Percentiles rank a stretch among this genome's conserved stretches.
Evolutionary conservation across 306 rosid genomes (phyloP).

Genomic region (Phaseolus lunatus): DNA sequence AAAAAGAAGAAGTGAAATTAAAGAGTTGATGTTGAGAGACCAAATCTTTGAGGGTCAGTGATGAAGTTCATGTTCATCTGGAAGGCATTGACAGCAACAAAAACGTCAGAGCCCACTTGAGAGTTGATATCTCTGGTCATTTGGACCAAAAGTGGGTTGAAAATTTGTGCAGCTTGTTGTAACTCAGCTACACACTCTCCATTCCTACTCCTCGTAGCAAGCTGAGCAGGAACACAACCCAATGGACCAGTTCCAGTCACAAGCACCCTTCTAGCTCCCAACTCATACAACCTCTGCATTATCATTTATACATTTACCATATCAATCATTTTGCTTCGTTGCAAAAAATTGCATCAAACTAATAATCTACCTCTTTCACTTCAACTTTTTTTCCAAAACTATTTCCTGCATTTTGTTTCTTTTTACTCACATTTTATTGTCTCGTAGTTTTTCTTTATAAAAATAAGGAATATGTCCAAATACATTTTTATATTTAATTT

Average conservation of each 20-base stretch:
- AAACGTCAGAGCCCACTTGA: constrained; percentile 49
- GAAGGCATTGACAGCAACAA: constrained; percentile 55
- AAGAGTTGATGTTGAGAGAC: constrained; percentile 36
- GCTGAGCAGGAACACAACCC: constrained; percentile 58
- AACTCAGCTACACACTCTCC: constrained; percentile 58
- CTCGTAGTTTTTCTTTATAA: too few relatives aligned
- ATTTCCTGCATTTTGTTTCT: too few relatives aligned
- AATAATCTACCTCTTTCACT: too few relatives aligned
- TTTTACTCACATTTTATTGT: too few relatives aligned
- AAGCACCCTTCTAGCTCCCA: constrained; percentile 65
- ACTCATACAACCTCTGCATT: constrained; percentile 49
- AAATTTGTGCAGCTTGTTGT: constrained; percentile 53
- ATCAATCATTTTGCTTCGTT: background rate
- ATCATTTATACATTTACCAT: background rate
- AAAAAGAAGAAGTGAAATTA: background rate
- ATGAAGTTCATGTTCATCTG: constrained; percentile 61
- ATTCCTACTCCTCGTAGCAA: constrained; percentile 56
- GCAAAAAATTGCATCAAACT: too few relatives aligned
- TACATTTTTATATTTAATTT: too few relatives aligned
- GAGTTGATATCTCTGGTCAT: constrained; percentile 51
- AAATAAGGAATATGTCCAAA: too few relatives aligned
- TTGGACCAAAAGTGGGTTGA: constrained; percentile 48
- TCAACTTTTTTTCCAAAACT: too few relatives aligned
- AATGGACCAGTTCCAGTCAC: constrained; percentile 68
- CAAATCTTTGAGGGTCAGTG: constrained; percentile 52